These are phyloP conservation scores for Myxozyma mucilagina DNA, from an alignment of 805 yeast genomes.

Conservation along the genomic window DNA sequence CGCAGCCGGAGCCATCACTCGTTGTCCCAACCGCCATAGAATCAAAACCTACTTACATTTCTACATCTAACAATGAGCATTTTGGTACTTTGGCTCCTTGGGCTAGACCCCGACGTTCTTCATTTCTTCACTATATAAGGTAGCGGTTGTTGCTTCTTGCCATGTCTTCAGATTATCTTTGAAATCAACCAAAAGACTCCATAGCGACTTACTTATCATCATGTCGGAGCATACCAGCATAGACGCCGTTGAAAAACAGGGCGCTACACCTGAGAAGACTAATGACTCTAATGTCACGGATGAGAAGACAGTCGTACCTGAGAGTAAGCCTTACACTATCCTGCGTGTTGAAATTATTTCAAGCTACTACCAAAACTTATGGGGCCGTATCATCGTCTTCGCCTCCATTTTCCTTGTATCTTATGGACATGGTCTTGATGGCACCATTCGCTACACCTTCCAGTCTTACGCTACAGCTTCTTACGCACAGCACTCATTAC, in stretches of 20 bases:
- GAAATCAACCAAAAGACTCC: too few relatives aligned
- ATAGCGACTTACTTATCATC: not conserved
- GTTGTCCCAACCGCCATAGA: too few relatives aligned
- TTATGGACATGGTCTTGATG: conserved; percentile 61
- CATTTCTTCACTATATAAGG: too few relatives aligned
- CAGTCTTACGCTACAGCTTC: conserved; percentile 59
- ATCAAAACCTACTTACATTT: too few relatives aligned
- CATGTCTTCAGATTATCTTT: too few relatives aligned
- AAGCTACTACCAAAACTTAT: conserved; percentile 46
- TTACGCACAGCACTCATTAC: conserved; percentile 54
- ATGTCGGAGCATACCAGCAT: not conserved
- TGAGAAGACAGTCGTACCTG: not conserved
- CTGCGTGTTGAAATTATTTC: conserved; percentile 56
- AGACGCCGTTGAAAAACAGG: not conserved
- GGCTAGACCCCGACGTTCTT: too few relatives aligned
- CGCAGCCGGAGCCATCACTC: too few relatives aligned
- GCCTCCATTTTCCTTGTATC: conserved; percentile 55
- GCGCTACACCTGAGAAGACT: not conserved
- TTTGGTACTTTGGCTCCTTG: too few relatives aligned
- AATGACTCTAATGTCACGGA: not conserved
- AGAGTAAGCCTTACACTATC: conserved; percentile 47
- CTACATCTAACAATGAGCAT: too few relatives aligned
- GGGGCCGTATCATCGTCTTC: conserved; percentile 48
- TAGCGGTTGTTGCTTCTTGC: too few relatives aligned
- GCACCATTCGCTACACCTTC: conserved; percentile 56